These are phyloP conservation scores for Fusarium abutilonis DNA, from an alignment of 2,329 filamentous ascomycete species.

Conservation along the genomic window DNA sequence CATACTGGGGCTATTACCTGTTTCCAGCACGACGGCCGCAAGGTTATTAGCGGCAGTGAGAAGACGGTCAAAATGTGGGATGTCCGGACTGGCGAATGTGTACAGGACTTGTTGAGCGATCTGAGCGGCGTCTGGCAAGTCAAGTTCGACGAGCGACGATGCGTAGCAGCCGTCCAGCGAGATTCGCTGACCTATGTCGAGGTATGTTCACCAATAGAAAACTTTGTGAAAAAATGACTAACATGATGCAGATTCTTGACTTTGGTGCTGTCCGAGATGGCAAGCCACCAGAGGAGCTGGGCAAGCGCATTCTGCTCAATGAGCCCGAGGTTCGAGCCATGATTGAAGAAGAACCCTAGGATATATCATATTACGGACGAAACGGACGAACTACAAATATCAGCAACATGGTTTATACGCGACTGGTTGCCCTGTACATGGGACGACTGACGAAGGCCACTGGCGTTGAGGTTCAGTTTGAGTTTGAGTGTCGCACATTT, in stretches of 20 bases:
- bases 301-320: constrained; percentile 77
- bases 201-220: constrained; percentile 63
- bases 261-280: constrained; percentile 95
- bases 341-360: constrained; percentile 56
- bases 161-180: constrained; percentile 94
- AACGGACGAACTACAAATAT: constrained; percentile 8
- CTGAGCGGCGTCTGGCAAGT: constrained; percentile 99
- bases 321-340: constrained; percentile 63
- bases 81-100: constrained; percentile 87
- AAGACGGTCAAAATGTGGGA: constrained; percentile 99
- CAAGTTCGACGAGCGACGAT: constrained; percentile 93
- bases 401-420: constrained; percentile 31
- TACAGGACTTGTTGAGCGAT: constrained; percentile 91
- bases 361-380: constrained; percentile 15
- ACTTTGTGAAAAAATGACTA: not conserved
- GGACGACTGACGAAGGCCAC: constrained; percentile 34
- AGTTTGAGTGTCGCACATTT: constrained; percentile 29
- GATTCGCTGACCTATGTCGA: constrained; percentile 95
- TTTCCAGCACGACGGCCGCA: constrained; percentile 96
- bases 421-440: constrained; percentile 17
- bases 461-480: constrained; percentile 39
- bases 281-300: constrained; percentile 78
- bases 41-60: constrained; percentile 96
- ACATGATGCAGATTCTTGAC: constrained; percentile 79
- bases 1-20: constrained; percentile 98